phyloP scores from a whole-genome alignment of 768 basidiomycete genomes.

The Leccinum uliginosum region DNA sequence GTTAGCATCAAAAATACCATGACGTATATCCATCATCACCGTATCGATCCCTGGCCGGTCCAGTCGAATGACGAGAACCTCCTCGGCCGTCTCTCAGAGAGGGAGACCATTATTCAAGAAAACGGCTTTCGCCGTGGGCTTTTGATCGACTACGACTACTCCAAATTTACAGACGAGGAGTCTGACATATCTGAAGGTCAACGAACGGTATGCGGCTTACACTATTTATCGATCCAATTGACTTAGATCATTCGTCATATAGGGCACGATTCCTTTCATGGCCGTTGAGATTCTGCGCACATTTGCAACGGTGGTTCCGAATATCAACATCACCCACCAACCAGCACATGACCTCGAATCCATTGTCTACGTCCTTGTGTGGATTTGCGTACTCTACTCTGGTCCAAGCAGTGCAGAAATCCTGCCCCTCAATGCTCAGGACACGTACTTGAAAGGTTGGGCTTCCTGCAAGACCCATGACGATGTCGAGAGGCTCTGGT shows the following conservation, averaged over 20 bases:
- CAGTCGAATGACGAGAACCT: background rate
- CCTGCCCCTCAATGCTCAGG: background rate
- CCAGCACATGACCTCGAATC: slow-evolving; percentile 2
- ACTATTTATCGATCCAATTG: background rate
- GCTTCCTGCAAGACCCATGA: background rate
- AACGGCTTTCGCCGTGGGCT: background rate
- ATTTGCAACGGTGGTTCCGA: background rate
- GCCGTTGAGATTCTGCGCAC: background rate
- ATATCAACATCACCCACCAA: background rate
- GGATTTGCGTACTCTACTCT: slow-evolving; percentile 3
- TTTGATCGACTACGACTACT: slow-evolving; percentile 1
- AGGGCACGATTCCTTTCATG: slow-evolving; percentile 2
- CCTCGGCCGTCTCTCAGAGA: background rate
- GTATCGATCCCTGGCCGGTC: background rate
- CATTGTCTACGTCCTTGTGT: slow-evolving; percentile 1
- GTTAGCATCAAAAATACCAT: background rate
- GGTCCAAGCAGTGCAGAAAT: background rate
- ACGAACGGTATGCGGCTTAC: background rate
- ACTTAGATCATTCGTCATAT: background rate
- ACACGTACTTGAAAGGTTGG: background rate
- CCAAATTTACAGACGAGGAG: background rate
- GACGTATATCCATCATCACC: background rate
- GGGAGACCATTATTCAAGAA: background rate
- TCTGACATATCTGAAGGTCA: background rate
- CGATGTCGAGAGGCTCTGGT: background rate